Evolutionary conservation across 148 eudicot genomes (phyloP), one percentile per base, ranked within the genome.

Genomic region (Rhododendron kiyosumense): DNA sequence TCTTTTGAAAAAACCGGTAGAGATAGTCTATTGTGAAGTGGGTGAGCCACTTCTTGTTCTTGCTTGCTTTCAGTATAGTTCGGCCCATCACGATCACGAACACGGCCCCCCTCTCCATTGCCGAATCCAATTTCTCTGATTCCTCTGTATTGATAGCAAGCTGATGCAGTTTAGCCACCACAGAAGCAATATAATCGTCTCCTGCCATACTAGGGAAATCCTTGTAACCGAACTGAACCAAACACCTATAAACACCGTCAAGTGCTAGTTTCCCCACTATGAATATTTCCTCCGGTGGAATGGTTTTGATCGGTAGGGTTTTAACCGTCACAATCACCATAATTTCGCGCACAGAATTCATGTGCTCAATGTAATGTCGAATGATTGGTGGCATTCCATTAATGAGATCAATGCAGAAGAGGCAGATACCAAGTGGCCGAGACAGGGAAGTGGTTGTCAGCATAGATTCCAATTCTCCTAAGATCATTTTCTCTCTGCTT

Each of bases 351-450:
- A 89, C 80, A 3, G 91, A 89, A 28, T 83, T 87, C 7, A 85
- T 84, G 30, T 89, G 85, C 26, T 87, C 78, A 28, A 90, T 84
- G 86, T 88, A 89, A 71, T 81, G 92, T 0, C 88, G 80, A 48
- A 91, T 73, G 38, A 91, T 89, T 4, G 89, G 88, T 11, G 92
- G 89, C 59, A 90, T 86, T 0, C 92, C 91, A 79, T 88, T 61
- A 49, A 79, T 88, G 7, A 91, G 87, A 79, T 91, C 88, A 0
- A 89, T 86, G 79, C 61, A 91, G 81, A 90, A 87, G 79, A 91
- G 83, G 69, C 91, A 87, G 26, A 86, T 85, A 5, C 92, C 92
- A 0, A 87, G 90, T 54, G 86, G 12, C 26, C 86, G 73, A 14
- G 78, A 45, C 0, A 85, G 17, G 28, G 14, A 57, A 11, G 12